These are phyloP conservation scores for Phialophora verrucosa DNA, from an alignment of 2,329 filamentous ascomycete genomes.

Conservation along the genomic window DNA sequence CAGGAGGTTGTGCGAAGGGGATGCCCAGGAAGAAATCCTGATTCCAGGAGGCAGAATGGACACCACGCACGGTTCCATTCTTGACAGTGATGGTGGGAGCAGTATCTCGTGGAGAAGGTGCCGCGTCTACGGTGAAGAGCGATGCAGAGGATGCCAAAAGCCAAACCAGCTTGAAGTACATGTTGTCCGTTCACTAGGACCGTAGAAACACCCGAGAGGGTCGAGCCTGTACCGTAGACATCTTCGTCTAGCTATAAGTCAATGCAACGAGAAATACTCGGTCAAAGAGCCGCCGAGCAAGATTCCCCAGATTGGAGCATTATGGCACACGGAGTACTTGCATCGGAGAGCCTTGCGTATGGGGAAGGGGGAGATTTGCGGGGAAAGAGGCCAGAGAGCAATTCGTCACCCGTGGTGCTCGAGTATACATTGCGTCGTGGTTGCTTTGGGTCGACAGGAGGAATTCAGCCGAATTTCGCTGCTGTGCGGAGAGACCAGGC, in stretches of 20 bases:
- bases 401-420: not conserved
- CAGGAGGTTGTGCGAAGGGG: not conserved
- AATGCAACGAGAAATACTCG: not conserved
- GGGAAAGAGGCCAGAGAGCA: not conserved
- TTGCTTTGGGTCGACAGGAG: not conserved
- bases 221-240: not conserved
- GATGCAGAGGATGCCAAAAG: not conserved
- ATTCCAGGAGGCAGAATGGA: not conserved
- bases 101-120: not conserved
- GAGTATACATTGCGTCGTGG: not conserved
- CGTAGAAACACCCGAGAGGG: not conserved
- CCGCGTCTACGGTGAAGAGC: no score
- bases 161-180: not conserved
- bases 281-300: not conserved
- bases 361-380: not conserved
- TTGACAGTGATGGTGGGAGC: not conserved
- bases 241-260: not conserved
- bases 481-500: not conserved
- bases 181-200: not conserved
- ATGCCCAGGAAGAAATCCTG: conserved; percentile 1
- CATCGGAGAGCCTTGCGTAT: not conserved
- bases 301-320: not conserved
- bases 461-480: not conserved
- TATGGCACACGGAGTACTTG: not conserved
- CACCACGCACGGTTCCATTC: not conserved